Conservation (phyloP, 1,284 basidiomycete species). For the Ceratobasidium sp. region DNA sequence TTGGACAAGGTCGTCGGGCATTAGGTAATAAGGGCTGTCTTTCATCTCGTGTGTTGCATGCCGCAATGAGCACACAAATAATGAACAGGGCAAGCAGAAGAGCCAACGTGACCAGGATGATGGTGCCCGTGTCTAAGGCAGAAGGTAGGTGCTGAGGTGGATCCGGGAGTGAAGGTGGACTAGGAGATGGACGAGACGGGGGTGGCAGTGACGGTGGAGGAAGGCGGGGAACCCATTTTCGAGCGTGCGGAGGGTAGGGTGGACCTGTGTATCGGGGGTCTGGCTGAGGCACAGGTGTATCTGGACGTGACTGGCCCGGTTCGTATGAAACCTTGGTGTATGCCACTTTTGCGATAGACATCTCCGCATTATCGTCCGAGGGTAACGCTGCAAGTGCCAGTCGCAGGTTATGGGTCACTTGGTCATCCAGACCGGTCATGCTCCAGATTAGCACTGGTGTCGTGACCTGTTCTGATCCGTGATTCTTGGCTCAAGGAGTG, state of each 20-base stretch:
- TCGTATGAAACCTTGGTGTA: conserved; percentile 6
- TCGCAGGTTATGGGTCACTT: neutral
- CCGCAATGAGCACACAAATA: neutral
- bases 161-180: neutral
- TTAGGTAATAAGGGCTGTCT: neutral
- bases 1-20: neutral
- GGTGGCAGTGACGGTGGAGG: neutral
- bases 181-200: neutral
- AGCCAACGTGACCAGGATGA: neutral
- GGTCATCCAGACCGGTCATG: conserved; percentile 23
- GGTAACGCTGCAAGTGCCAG: conserved; percentile 10
- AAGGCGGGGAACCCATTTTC: neutral
- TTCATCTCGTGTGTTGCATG: neutral
- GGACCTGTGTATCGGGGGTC: conserved; percentile 4
- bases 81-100: neutral
- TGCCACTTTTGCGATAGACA: conserved; percentile 23
- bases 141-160: neutral
- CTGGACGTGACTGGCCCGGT: neutral
- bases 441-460: conserved; percentile 28
- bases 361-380: neutral
- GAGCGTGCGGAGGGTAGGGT: neutral
- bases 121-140: no score
- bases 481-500: no score
- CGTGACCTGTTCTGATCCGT: no score
- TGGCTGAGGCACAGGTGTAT: conserved; percentile 4